A percentile compares a stretch with the other conserved stretches of the same genome.
Evolutionary conservation across 306 rosid species (phyloP).

Genomic region (Fagus sylvatica): DNA sequence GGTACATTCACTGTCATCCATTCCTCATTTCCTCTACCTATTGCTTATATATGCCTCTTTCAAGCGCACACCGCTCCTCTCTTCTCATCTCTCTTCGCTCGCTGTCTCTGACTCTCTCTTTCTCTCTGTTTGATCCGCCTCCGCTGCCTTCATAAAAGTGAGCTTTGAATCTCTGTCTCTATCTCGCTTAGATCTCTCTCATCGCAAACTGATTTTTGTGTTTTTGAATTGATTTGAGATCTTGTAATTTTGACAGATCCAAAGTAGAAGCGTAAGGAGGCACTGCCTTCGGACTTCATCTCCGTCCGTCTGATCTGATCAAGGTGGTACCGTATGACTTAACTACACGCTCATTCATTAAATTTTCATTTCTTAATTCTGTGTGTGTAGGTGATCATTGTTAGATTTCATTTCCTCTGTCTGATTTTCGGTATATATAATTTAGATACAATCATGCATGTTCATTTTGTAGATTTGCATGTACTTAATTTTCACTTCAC

Average conservation of each 20-base stretch:
- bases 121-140: slow-evolving; percentile 40
- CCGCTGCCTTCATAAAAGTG: not conserved
- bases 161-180: not conserved
- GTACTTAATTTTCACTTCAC: not conserved
- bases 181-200: slow-evolving; percentile 20
- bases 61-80: not conserved
- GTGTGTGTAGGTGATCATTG: not conserved
- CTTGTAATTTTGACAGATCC: slow-evolving; percentile 29
- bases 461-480: not conserved
- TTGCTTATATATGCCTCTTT: slow-evolving; percentile 4
- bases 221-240: slow-evolving; percentile 11
- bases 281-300: not conserved
- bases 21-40: no score
- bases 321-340: slow-evolving; percentile 13
- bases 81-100: not conserved
- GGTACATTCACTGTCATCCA: not conserved
- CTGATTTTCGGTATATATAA: no score
- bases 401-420: not conserved
- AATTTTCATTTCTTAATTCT: not conserved
- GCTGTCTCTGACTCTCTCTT: not conserved
- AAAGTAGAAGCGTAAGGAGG: not conserved
- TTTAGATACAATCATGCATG: no score
- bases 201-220: not conserved
- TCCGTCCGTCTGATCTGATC: slow-evolving; percentile 12
- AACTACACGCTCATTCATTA: not conserved